Evolutionary conservation across 495 filamentous ascomycete species (phyloP).

Genomic region (Xylaria grammica): DNA sequence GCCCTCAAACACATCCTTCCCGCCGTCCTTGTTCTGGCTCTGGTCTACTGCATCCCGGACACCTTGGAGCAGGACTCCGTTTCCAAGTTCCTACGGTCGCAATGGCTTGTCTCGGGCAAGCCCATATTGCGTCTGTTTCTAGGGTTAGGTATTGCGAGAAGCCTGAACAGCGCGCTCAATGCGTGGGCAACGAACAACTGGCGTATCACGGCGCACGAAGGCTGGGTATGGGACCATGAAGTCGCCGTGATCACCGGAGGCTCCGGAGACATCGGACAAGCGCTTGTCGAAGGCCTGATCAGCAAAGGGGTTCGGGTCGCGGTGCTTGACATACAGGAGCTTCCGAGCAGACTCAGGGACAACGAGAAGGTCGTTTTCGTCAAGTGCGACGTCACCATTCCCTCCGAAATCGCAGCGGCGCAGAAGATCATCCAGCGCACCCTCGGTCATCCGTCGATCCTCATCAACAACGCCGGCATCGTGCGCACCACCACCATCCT

Average conservation of each 20-base stretch:
- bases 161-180: conserved; percentile 50
- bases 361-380: conserved; percentile 45
- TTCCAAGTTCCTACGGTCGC: background rate
- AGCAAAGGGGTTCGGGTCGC: conserved; percentile 53
- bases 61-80: background rate
- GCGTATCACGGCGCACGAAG: conserved; percentile 40
- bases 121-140: conserved; percentile 27
- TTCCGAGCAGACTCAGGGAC: background rate
- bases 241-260: conserved; percentile 63
- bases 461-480: conserved; percentile 67
- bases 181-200: conserved; percentile 56
- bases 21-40: background rate
- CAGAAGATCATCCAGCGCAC: conserved; percentile 50
- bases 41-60: background rate
- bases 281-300: conserved; percentile 52
- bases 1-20: conserved; percentile 2
- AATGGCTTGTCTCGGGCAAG: background rate
- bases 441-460: conserved; percentile 58
- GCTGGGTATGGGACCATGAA: conserved; percentile 46
- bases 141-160: conserved; percentile 43
- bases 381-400: conserved; percentile 57
- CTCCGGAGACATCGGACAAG: conserved; percentile 59
- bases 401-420: conserved; percentile 47
- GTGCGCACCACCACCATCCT: conserved; percentile 56
- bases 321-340: conserved; percentile 50